phyloP scores from a whole-genome alignment of 176 grass and related monocot genomes.

The Oryza glaberrima region DNA sequence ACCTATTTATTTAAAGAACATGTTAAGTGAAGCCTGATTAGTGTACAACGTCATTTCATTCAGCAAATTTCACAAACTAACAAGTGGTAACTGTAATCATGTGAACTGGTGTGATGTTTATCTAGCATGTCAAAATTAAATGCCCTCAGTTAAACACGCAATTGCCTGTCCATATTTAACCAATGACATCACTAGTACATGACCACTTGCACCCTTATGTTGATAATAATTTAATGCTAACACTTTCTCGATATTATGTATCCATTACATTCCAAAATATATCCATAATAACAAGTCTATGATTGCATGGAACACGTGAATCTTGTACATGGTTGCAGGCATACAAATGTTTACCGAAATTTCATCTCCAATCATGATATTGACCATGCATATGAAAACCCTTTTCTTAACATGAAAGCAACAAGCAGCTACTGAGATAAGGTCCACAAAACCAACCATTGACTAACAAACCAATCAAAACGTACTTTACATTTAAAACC shows the following conservation, averaged over 20 bases:
- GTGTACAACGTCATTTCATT: neutral
- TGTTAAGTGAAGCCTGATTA: neutral
- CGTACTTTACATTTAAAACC: neutral
- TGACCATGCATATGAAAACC: neutral
- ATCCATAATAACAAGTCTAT: neutral
- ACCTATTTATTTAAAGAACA: slow-evolving; percentile 9
- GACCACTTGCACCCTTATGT: neutral
- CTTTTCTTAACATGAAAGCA: neutral
- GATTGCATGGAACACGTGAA: neutral
- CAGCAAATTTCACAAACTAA: neutral
- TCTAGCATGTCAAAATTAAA: neutral
- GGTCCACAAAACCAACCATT: neutral
- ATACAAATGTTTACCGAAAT: neutral
- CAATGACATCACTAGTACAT: neutral
- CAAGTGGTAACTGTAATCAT: neutral
- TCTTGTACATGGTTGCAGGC: neutral
- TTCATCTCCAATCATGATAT: neutral
- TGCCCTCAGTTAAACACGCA: neutral
- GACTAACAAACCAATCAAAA: neutral
- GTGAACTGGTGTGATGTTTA: neutral
- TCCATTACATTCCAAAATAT: neutral
- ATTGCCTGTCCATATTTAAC: neutral
- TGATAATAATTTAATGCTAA: neutral
- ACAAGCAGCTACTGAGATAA: neutral
- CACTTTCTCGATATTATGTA: neutral